Evolutionary conservation across 768 basidiomycete species (phyloP).

Genomic region (Sarcodon sp.): DNA sequence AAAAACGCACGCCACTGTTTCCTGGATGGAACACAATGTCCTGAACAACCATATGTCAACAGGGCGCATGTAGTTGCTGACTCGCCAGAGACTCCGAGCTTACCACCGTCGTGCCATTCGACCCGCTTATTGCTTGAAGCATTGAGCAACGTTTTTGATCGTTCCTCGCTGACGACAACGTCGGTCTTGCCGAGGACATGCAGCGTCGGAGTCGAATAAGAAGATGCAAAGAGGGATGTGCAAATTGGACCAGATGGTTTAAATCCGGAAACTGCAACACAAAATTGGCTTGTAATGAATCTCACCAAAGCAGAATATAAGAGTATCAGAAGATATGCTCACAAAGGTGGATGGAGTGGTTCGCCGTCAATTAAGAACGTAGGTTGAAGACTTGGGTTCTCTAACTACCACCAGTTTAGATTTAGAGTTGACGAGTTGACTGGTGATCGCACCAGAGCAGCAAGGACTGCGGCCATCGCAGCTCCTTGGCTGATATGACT

Average conservation of each 20-base stretch:
- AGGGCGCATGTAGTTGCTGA: too few relatives aligned
- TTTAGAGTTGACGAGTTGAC: background rate
- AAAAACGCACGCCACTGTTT: too few relatives aligned
- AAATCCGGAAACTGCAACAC: slow-evolving; percentile 69
- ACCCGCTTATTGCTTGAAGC: slow-evolving; percentile 46
- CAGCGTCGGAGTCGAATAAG: slow-evolving; percentile 58
- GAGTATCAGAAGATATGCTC: slow-evolving; percentile 11
- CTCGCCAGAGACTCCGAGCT: slow-evolving; percentile 7
- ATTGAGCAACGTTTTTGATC: slow-evolving; percentile 43
- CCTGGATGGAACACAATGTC: too few relatives aligned
- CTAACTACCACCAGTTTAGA: slow-evolving; percentile 25
- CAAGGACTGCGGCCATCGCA: slow-evolving; percentile 55
- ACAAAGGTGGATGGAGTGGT: slow-evolving; percentile 69
- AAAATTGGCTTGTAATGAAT: slow-evolving; percentile 40
- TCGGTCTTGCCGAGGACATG: slow-evolving; percentile 73
- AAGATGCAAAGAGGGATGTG: slow-evolving; percentile 32
- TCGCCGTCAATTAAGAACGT: slow-evolving; percentile 51
- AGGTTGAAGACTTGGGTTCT: slow-evolving; percentile 37
- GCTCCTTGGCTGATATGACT: slow-evolving; percentile 53
- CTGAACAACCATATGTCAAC: too few relatives aligned
- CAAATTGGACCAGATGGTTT: slow-evolving; percentile 32
- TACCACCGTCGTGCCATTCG: slow-evolving; percentile 73
- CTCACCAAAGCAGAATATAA: background rate
- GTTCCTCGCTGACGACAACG: slow-evolving; percentile 59
- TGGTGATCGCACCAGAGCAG: slow-evolving; percentile 45